Percentiles rank a stretch among this genome's conserved stretches.
Evolutionary conservation across 176 grass and related monocot species (phyloP).

Genomic region (Themeda triandra): DNA sequence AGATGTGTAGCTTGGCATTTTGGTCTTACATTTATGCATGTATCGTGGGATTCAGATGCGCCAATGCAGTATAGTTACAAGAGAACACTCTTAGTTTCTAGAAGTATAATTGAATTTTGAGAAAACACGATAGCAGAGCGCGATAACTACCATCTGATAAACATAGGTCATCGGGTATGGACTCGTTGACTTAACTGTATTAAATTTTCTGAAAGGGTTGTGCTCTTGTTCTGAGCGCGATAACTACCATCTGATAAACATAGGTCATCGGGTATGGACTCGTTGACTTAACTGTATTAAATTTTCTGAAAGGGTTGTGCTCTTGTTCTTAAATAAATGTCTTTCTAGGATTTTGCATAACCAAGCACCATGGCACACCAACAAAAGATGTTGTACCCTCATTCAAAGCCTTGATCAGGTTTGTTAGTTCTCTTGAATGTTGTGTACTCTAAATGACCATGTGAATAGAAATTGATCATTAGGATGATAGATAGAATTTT

Average conservation of each 20-base stretch:
- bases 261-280: not conserved
- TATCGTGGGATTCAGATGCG: not conserved
- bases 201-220: not conserved
- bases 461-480: not conserved
- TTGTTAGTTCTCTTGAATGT: not conserved
- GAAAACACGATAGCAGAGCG: constrained; percentile 7
- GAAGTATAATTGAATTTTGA: not conserved
- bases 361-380: not conserved
- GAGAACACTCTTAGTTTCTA: not conserved
- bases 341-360: not conserved
- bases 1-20: not conserved
- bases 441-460: not conserved
- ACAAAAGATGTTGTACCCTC: not conserved
- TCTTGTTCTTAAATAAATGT: not conserved
- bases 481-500: too few species aligned
- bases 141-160: not conserved
- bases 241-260: not conserved
- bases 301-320: not conserved
- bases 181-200: not conserved
- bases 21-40: not conserved
- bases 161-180: not conserved
- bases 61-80: not conserved
- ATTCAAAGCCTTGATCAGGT: not conserved
- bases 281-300: not conserved
- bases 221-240: not conserved